These are phyloP conservation scores for Cupressus sempervirens DNA, from an alignment of 75 land plant species.

Conservation along the genomic window DNA sequence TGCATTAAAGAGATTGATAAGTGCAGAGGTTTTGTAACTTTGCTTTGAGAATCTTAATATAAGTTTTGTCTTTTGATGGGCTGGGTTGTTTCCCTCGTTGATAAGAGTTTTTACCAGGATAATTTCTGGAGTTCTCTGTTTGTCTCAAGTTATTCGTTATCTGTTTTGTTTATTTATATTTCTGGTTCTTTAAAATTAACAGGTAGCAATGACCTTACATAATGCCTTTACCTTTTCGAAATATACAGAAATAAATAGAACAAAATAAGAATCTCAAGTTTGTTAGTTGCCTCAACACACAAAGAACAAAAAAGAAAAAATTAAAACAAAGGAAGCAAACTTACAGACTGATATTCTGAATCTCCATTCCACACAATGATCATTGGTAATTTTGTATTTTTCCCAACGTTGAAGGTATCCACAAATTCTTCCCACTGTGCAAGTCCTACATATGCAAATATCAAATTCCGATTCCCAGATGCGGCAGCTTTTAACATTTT, in stretches of 20 bases:
- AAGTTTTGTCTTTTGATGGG: too few relatives aligned
- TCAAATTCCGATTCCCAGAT: constrained; percentile 69
- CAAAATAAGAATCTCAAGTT: background rate
- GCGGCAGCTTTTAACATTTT: constrained; percentile 76
- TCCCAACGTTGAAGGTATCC: constrained; percentile 45
- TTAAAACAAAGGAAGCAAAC: background rate
- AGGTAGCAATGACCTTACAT: background rate
- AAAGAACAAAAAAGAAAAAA: background rate
- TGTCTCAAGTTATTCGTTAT: too few relatives aligned
- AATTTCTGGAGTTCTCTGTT: too few relatives aligned
- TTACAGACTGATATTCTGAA: constrained; percentile 50
- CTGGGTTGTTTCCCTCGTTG: too few relatives aligned
- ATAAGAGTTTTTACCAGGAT: too few relatives aligned
- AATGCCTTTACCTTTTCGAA: background rate
- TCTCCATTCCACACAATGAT: constrained; percentile 79
- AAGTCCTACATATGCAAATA: constrained; percentile 67
- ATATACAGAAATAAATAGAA: background rate
- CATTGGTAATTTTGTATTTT: constrained; percentile 51
- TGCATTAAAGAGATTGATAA: too few relatives aligned
- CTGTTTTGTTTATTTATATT: too few relatives aligned
- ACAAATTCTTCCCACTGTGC: constrained; percentile 60
- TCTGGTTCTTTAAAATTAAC: too few relatives aligned
- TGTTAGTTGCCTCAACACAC: background rate
- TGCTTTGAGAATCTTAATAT: too few relatives aligned
- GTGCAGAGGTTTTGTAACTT: too few relatives aligned